Conservation (phyloP, 148 eudicot genomes). For the Suaeda aralocaspica region DNA sequence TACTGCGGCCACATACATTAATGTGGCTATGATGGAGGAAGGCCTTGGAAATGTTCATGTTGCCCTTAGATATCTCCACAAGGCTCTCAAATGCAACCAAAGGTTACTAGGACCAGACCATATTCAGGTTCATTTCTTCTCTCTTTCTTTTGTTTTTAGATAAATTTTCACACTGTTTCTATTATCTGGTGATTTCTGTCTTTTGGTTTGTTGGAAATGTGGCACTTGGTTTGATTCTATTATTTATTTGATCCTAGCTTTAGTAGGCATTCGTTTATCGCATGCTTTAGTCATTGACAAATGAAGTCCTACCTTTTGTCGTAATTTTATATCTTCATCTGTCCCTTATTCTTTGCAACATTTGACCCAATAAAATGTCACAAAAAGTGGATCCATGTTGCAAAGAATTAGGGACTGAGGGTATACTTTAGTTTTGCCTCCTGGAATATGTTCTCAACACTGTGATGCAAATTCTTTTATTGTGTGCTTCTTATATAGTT, state of each 20-base stretch:
- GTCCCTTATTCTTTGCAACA: no score
- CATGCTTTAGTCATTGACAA: slow-evolving; percentile 6
- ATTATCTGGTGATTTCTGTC: neutral
- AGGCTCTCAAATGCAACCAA: slow-evolving; percentile 98
- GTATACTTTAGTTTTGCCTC: neutral
- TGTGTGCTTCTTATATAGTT: neutral
- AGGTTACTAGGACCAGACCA: slow-evolving; percentile 98
- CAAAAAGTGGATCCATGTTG: no score
- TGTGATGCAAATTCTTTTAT: neutral
- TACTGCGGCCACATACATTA: slow-evolving; percentile 98
- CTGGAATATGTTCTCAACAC: neutral
- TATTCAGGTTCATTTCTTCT: slow-evolving; percentile 66
- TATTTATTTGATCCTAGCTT: neutral
- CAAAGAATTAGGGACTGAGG: no score
- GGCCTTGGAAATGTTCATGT: slow-evolving; percentile 99
- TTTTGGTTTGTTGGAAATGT: neutral
- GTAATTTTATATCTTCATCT: no score
- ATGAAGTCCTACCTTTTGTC: neutral
- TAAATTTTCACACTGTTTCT: neutral
- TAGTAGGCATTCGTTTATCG: neutral
- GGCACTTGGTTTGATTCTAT: neutral
- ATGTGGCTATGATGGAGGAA: slow-evolving; percentile 99
- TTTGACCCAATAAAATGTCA: no score
- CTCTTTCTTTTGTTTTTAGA: neutral
- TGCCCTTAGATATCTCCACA: slow-evolving; percentile 97